Base-by-base conservation (phyloP, 2,329 filamentous ascomycete species). In the Dryadomyces sulphureus region DNA sequence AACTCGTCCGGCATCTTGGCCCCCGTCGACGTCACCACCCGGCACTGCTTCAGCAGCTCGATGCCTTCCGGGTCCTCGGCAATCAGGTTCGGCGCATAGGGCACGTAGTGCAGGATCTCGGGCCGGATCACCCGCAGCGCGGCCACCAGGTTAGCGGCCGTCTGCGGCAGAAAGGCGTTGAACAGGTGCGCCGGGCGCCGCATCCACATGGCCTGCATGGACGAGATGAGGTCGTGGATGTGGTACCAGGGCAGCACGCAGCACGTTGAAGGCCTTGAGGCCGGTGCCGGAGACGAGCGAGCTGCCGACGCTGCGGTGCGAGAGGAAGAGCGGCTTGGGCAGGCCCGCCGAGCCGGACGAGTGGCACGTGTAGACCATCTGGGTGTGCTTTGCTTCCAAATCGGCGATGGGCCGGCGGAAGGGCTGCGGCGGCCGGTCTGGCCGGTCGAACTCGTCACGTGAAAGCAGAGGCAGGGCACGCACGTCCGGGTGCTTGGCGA, bases 61-160 rank as follows among this genome's bases (percentile, higher is more conserved):
- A 75, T 62, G 0, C 74, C 75, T 11, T 68, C 65, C 1, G 67
- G 59, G 0, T 67, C 67, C 54, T 79, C 75, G 1, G 68, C 66
- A 0, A 79, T 61, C 1, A 79, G 59, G 51, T 77, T 76, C 35
- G 79, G 55, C 0, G 70, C 66, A 49, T 78, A 79, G 0, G 75
- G 75, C 2, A 79, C 75, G 21, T 62, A 66, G 49, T 74, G 69
- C 43, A 77, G 65, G 35, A 71, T 65, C 43, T 77, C 63, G 1
- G 68, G 63, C 35, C 65, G 55, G 21, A 64, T 54, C 0, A 56
- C 55, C 2, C 59, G 54, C 55, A 73, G 58, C 4, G 63, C 65
- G 19, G 59, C 56, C 0, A 70, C 54, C 8, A 73, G 54, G 30
- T 62, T 61, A 21, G 59, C 57, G 4, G 61, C 62, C 0, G 73